Percentiles rank a stretch among this genome's conserved stretches.
Conservation (phyloP, 2,329 filamentous ascomycete genomes). For the Parastagonospora avenae region DNA sequence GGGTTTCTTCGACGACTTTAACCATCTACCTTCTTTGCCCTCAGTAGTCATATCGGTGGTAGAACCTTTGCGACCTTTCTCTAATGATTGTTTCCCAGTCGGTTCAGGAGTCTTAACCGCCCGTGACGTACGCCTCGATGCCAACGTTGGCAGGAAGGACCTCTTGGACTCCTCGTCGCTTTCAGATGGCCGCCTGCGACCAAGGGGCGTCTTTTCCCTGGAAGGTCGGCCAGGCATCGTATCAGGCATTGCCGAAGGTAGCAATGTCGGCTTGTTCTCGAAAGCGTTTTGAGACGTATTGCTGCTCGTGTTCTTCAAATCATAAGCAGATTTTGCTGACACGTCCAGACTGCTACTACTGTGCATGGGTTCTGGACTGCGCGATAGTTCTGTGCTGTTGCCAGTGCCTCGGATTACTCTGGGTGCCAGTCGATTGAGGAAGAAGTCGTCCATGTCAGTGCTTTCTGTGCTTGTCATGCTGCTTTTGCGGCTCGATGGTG, state of each 20-base stretch:
- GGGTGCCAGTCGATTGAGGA: constrained; percentile 52
- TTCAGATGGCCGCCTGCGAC: constrained; percentile 39
- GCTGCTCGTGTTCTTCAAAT: constrained; percentile 25
- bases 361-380: constrained; percentile 44
- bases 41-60: constrained; percentile 26
- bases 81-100: constrained; percentile 16
- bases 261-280: constrained; percentile 32
- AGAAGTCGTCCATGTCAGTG: constrained; percentile 53
- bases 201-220: constrained; percentile 33
- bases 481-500: constrained; percentile 48
- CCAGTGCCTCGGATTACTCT: constrained; percentile 53
- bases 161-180: constrained; percentile 44
- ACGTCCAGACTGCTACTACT: constrained; percentile 44
- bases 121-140: constrained; percentile 35
- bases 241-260: constrained; percentile 48
- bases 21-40: constrained; percentile 46
- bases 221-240: constrained; percentile 38
- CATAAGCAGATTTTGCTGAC: constrained; percentile 13
- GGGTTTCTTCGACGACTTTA: constrained; percentile 41
- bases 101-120: constrained; percentile 31
- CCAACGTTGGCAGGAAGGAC: constrained; percentile 39
- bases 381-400: constrained; percentile 43
- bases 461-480: constrained; percentile 50
- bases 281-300: constrained; percentile 21
- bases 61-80: constrained; percentile 34